phyloP scores from a whole-genome alignment of 2,329 filamentous ascomycete species.

The Calycina herbarum region DNA sequence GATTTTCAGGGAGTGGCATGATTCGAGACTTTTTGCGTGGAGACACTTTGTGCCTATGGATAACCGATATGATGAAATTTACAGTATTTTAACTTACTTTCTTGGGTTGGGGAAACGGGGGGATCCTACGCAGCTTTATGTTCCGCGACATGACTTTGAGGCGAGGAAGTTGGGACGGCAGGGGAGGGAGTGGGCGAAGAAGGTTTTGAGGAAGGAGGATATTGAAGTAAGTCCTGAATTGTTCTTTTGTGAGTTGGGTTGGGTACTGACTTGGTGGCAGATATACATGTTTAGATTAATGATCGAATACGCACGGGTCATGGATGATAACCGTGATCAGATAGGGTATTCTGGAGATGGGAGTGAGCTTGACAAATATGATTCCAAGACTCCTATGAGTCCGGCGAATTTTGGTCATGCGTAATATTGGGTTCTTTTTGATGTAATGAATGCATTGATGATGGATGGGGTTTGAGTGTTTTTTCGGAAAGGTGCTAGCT shows the following conservation, averaged over 20 bases:
- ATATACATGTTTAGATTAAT: constrained; percentile 66
- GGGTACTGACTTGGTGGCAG: constrained; percentile 28
- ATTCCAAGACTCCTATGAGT: constrained; percentile 26
- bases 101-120: constrained; percentile 54
- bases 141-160: constrained; percentile 49
- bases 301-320: constrained; percentile 57
- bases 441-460: constrained; percentile 3
- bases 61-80: constrained; percentile 70
- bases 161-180: constrained; percentile 63
- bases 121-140: constrained; percentile 40
- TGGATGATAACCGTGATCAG: constrained; percentile 40
- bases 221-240: constrained; percentile 62
- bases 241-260: neutral
- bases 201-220: constrained; percentile 69
- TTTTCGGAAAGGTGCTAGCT: neutral
- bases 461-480: neutral
- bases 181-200: constrained; percentile 34
- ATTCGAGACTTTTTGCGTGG: constrained; percentile 72
- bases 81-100: constrained; percentile 73
- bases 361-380: constrained; percentile 36
- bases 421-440: neutral
- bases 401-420: constrained; percentile 14
- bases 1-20: constrained; percentile 79
- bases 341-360: constrained; percentile 39
- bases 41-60: constrained; percentile 82